Conservation (phyloP, 2,329 filamentous ascomycete species). For the Alternaria consortialis region DNA sequence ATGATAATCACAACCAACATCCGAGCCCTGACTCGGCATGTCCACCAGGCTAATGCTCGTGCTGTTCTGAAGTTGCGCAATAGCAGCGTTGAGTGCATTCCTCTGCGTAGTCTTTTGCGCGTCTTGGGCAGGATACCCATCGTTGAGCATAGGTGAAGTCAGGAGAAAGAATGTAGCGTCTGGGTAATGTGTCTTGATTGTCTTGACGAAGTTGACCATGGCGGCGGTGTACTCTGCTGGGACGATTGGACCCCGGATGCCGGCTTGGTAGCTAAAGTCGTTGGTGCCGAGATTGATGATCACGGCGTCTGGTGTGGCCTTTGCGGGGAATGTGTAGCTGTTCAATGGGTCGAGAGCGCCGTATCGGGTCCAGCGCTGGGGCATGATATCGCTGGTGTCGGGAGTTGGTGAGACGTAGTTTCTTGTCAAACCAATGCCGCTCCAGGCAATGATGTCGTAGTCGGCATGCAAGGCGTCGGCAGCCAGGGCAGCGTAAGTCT, state of each 20-base stretch:
- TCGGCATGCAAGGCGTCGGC: conserved; percentile 55
- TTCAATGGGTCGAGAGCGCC: conserved; percentile 53
- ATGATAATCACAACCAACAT: conserved; percentile 57
- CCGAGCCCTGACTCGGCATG: conserved; percentile 53
- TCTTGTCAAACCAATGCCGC: conserved; percentile 55
- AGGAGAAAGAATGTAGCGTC: conserved; percentile 54
- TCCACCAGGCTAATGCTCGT: conserved; percentile 53
- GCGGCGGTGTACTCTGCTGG: conserved; percentile 24
- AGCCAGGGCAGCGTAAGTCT: conserved; percentile 56
- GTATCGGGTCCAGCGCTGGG: conserved; percentile 55
- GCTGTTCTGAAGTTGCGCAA: conserved; percentile 39
- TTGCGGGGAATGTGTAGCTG: conserved; percentile 52
- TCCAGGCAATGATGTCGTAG: conserved; percentile 57
- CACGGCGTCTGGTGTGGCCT: conserved; percentile 47
- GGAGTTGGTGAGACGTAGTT: conserved; percentile 47
- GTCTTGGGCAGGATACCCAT: conserved; percentile 47
- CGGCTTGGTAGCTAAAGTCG: conserved; percentile 51
- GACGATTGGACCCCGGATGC: conserved; percentile 21
- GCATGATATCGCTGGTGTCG: conserved; percentile 51
- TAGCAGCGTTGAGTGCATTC: conserved; percentile 47
- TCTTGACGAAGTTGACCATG: conserved; percentile 42
- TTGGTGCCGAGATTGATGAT: conserved; percentile 59
- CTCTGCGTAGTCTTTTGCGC: conserved; percentile 52
- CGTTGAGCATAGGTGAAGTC: conserved; percentile 53
- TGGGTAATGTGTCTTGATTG: conserved; percentile 49